phyloP scores from a whole-genome alignment of 257 asterid genomes.

The Solanum piurae region DNA sequence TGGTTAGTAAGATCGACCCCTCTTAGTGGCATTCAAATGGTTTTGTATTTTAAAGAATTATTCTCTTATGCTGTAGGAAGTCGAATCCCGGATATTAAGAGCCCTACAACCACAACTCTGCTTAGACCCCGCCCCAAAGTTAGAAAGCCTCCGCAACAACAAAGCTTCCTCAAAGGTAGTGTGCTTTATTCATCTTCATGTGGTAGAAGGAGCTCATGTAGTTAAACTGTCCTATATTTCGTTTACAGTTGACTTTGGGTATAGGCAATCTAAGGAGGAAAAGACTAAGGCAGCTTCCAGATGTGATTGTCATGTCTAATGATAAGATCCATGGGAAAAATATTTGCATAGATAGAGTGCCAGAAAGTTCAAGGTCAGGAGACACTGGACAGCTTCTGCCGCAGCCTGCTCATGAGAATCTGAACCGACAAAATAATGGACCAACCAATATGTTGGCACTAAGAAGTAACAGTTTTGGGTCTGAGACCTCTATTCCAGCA shows the following conservation, averaged over 20 bases:
- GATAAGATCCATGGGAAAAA: constrained; percentile 53
- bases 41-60: constrained; percentile 9
- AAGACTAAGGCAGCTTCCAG: constrained; percentile 57
- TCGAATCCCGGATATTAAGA: constrained; percentile 85
- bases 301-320: constrained; percentile 38
- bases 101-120: constrained; percentile 87
- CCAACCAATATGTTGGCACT: constrained; percentile 38
- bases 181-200: background rate
- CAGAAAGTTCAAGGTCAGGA: constrained; percentile 55
- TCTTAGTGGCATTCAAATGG: constrained; percentile 3
- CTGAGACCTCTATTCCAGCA: constrained; percentile 54
- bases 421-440: constrained; percentile 43
- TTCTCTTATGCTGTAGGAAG: constrained; percentile 59
- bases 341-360: constrained; percentile 49
- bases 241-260: constrained; percentile 61
- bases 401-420: constrained; percentile 49
- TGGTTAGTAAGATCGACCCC: constrained; percentile 48
- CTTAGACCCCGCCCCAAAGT: constrained; percentile 70
- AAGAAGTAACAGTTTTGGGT: constrained; percentile 57
- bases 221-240: background rate
- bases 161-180: constrained; percentile 50
- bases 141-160: constrained; percentile 46
- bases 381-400: constrained; percentile 45
- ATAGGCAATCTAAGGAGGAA: constrained; percentile 59
- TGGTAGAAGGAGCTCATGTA: background rate